phyloP scores from a whole-genome alignment of 495 filamentous ascomycete species.

The Aspergillus olivimuriae region DNA sequence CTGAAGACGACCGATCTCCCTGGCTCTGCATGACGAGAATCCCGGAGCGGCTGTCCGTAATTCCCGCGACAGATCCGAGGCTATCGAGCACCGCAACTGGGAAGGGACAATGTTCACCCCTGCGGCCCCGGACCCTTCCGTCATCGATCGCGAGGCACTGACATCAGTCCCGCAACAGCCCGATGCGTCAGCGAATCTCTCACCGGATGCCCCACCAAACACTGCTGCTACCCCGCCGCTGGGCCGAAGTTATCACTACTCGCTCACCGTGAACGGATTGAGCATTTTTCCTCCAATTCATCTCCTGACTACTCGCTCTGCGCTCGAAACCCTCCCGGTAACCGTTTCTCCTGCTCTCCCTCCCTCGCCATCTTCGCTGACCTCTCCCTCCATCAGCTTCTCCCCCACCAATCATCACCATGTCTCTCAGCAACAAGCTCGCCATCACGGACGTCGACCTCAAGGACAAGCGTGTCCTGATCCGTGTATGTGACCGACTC shows the following conservation, averaged over 20 bases:
- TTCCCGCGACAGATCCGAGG: conserved; percentile 26
- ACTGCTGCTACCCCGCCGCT: conserved; percentile 20
- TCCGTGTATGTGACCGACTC: conserved; percentile 62
- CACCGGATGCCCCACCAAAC: conserved; percentile 31
- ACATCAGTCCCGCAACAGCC: conserved; percentile 48
- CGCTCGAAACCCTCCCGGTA: too few relatives aligned
- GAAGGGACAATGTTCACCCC: conserved; percentile 10
- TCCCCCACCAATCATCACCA: conserved; percentile 34
- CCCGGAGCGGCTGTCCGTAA: conserved; percentile 2
- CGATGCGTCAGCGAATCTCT: conserved; percentile 26
- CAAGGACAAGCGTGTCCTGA: conserved; percentile 95
- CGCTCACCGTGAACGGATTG: conserved; percentile 19
- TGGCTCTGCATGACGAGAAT: too few relatives aligned
- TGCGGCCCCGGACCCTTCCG: conserved; percentile 31
- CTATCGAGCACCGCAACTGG: conserved; percentile 27
- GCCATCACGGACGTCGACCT: conserved; percentile 93
- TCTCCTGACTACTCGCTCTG: background rate
- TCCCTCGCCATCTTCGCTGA: conserved; percentile 2
- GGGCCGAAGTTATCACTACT: conserved; percentile 1
- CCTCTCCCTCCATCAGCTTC: conserved; percentile 2
- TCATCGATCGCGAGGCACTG: conserved; percentile 26
- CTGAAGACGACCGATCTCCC: too few relatives aligned
- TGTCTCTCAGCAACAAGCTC: conserved; percentile 99
- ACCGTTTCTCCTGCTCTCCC: conserved; percentile 6
- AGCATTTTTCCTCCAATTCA: conserved; percentile 11